These are phyloP conservation scores for Fistulina hepatica DNA, from an alignment of 1,284 basidiomycete genomes.

Conservation along the genomic window DNA sequence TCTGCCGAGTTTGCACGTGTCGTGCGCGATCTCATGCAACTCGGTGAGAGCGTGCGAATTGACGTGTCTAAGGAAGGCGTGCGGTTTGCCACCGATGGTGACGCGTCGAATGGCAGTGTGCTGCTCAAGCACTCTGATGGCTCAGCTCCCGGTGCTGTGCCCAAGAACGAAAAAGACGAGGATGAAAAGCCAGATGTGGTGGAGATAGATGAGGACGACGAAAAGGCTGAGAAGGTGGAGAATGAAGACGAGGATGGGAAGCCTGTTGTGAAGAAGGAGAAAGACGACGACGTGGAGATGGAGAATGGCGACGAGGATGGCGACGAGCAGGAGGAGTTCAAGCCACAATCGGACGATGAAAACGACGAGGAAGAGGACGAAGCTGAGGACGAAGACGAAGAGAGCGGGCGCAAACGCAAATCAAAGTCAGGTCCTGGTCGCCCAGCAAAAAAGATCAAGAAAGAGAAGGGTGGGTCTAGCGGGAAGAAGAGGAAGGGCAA, in stretches of 20 bases:
- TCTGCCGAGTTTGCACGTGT: conserved; percentile 86
- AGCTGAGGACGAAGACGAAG: conserved; percentile 21
- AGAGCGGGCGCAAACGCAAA: conserved; percentile 15
- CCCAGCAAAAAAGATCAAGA: conserved; percentile 37
- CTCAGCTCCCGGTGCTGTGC: conserved; percentile 4
- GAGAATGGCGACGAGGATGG: conserved; percentile 20
- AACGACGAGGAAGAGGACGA: conserved; percentile 29
- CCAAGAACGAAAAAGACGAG: conserved; percentile 8
- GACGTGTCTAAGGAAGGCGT: conserved; percentile 96
- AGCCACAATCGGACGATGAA: conserved; percentile 19
- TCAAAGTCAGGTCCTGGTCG: conserved; percentile 21
- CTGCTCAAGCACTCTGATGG: conserved; percentile 58
- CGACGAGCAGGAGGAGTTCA: conserved; percentile 21
- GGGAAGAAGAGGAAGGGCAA: conserved; percentile 45
- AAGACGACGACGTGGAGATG: conserved; percentile 22
- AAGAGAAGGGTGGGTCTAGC: too few species aligned
- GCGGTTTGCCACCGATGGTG: conserved; percentile 88
- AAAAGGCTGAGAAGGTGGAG: conserved; percentile 14
- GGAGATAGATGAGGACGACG: conserved; percentile 12
- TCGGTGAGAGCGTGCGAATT: conserved; percentile 94
- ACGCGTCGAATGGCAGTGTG: conserved; percentile 87
- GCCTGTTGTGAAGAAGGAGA: conserved; percentile 10
- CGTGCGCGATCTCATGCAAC: conserved; percentile 83
- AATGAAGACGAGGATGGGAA: conserved; percentile 12
- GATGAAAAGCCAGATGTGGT: conserved; percentile 12